A percentile compares a stretch with the other conserved stretches of the same genome.
phyloP scores from a whole-genome alignment of 495 filamentous ascomycete genomes.

The Lophiotrema nucula region DNA sequence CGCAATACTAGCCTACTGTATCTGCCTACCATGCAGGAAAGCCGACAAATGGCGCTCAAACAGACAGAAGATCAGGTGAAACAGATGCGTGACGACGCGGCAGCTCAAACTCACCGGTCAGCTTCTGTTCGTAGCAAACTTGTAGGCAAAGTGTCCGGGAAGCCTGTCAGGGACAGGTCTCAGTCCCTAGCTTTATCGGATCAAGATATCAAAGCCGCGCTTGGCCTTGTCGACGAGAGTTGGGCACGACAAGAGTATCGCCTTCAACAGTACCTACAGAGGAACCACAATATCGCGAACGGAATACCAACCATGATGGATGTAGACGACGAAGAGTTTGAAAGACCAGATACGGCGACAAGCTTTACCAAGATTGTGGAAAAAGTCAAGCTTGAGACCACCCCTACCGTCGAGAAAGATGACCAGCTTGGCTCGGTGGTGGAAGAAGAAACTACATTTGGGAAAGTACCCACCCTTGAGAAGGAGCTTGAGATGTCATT shows the following conservation, averaged over 20 bases:
- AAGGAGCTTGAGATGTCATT: slow-evolving; percentile 32
- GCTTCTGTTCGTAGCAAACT: slow-evolving; percentile 30
- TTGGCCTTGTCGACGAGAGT: slow-evolving; percentile 57
- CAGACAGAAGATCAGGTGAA: slow-evolving; percentile 61
- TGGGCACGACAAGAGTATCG: slow-evolving; percentile 62
- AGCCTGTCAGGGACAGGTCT: slow-evolving; percentile 11
- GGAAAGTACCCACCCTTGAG: slow-evolving; percentile 10
- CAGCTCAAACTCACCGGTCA: slow-evolving; percentile 33
- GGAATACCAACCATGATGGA: slow-evolving; percentile 41
- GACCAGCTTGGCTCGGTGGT: slow-evolving; percentile 29
- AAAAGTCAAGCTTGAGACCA: slow-evolving; percentile 40
- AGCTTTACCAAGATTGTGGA: slow-evolving; percentile 40
- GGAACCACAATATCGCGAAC: slow-evolving; percentile 60
- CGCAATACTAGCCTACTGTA: slow-evolving; percentile 64
- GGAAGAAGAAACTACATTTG: not conserved
- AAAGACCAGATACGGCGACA: slow-evolving; percentile 35
- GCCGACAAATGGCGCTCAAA: slow-evolving; percentile 60
- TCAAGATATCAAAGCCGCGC: slow-evolving; percentile 45
- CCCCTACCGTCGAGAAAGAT: slow-evolving; percentile 40
- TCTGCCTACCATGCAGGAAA: slow-evolving; percentile 64
- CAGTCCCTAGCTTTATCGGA: slow-evolving; percentile 29
- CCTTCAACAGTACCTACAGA: slow-evolving; percentile 56
- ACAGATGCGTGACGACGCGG: slow-evolving; percentile 46
- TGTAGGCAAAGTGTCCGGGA: slow-evolving; percentile 15
- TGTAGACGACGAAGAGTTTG: slow-evolving; percentile 41